Conservation (phyloP, 306 rosid species). For the Parietaria judaica region DNA sequence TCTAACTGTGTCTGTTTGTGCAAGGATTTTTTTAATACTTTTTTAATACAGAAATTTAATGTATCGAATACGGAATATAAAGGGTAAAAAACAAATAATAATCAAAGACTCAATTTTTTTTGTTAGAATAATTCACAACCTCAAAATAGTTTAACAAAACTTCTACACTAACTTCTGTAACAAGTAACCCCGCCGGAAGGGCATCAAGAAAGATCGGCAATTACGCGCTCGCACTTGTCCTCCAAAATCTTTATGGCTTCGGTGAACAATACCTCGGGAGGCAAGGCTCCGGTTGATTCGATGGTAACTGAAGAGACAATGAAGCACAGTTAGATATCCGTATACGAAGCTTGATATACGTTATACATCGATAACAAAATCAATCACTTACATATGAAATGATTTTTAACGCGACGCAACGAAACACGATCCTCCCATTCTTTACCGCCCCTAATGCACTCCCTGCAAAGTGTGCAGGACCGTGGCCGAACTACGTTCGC, state of each 20-base stretch:
- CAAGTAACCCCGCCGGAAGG: background rate
- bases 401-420: slow-evolving; percentile 74
- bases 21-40: no score
- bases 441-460: slow-evolving; percentile 87
- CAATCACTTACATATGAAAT: slow-evolving; percentile 77
- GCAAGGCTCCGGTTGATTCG: slow-evolving; percentile 86
- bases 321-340: slow-evolving; percentile 6
- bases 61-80: no score
- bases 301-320: slow-evolving; percentile 43
- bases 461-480: slow-evolving; percentile 85
- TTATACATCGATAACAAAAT: background rate
- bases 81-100: no score
- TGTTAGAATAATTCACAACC: no score
- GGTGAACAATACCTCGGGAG: slow-evolving; percentile 69
- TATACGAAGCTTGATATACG: background rate
- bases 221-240: slow-evolving; percentile 88
- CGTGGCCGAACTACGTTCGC: slow-evolving; percentile 65
- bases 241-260: slow-evolving; percentile 94
- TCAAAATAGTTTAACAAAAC: background rate
- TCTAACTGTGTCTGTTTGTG: no score
- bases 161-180: background rate
- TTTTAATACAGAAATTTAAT: no score
- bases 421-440: slow-evolving; percentile 79
- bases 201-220: slow-evolving; percentile 65
- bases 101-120: no score